These are phyloP conservation scores for Sindora glabra DNA, from an alignment of 306 rosid species.

Conservation along the genomic window DNA sequence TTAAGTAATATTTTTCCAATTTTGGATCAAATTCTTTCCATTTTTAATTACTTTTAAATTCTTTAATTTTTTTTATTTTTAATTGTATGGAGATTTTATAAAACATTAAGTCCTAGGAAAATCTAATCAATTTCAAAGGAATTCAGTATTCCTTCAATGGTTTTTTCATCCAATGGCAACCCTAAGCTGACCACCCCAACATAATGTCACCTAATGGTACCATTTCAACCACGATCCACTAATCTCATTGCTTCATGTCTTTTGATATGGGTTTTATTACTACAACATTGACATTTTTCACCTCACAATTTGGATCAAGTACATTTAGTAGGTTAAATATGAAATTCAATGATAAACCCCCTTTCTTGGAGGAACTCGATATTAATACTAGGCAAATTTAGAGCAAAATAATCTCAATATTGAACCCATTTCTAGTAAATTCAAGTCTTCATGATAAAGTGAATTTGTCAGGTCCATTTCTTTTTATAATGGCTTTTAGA, in stretches of 20 bases:
- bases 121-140: constrained; percentile 12
- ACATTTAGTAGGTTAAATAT: neutral
- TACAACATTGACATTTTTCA: constrained; percentile 1
- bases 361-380: constrained; percentile 26
- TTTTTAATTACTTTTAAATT: too few relatives aligned
- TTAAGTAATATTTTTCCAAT: too few relatives aligned
- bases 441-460: constrained; percentile 14
- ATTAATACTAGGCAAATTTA: constrained; percentile 25
- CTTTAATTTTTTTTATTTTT: too few relatives aligned
- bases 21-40: too few relatives aligned
- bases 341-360: constrained; percentile 14
- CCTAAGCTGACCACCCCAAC: neutral
- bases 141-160: constrained; percentile 20
- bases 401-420: constrained; percentile 20
- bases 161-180: constrained; percentile 22
- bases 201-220: constrained; percentile 8
- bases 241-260: constrained; percentile 22
- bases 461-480: constrained; percentile 14
- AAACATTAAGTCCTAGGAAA: too few relatives aligned
- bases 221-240: constrained; percentile 20
- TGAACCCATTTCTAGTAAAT: constrained; percentile 8
- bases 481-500: constrained; percentile 12
- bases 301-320: neutral
- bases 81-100: too few relatives aligned
- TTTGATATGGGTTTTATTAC: constrained; percentile 7